phyloP scores from a whole-genome alignment of 306 rosid genomes.

The Casuarina cunninghamiana region DNA sequence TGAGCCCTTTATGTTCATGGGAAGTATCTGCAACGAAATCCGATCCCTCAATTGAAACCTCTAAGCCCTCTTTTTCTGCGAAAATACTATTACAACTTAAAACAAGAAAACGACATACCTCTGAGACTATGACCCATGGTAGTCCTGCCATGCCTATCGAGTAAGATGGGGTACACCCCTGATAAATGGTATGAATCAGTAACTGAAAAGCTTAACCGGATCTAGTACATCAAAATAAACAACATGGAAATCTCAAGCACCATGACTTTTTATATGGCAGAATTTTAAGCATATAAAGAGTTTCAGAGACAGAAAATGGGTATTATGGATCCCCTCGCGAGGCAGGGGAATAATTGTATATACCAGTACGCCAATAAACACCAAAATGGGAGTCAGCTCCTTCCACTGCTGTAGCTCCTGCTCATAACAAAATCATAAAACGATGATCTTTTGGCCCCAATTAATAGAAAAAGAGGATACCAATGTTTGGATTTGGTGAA shows the following conservation, averaged over 20 bases:
- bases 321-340: neutral
- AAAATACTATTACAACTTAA: neutral
- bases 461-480: neutral
- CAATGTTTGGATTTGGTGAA: conserved; percentile 13
- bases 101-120: conserved; percentile 40
- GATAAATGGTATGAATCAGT: conserved; percentile 21
- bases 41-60: neutral
- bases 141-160: conserved; percentile 84
- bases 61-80: neutral
- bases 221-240: neutral
- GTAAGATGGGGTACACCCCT: conserved; percentile 66
- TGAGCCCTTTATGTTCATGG: conserved; percentile 43
- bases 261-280: neutral
- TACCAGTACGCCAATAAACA: conserved; percentile 79
- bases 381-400: conserved; percentile 59
- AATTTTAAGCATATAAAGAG: neutral
- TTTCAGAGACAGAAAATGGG: neutral
- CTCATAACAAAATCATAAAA: conserved; percentile 9
- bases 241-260: neutral
- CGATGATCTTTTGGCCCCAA: neutral
- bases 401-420: conserved; percentile 61
- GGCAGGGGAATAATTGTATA: conserved; percentile 3
- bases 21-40: conserved; percentile 28
- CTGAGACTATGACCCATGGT: conserved; percentile 95
- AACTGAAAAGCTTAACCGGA: neutral